Base-by-base conservation (phyloP, 2,329 filamentous ascomycete species). In the Neofusicoccum sp. region DNA sequence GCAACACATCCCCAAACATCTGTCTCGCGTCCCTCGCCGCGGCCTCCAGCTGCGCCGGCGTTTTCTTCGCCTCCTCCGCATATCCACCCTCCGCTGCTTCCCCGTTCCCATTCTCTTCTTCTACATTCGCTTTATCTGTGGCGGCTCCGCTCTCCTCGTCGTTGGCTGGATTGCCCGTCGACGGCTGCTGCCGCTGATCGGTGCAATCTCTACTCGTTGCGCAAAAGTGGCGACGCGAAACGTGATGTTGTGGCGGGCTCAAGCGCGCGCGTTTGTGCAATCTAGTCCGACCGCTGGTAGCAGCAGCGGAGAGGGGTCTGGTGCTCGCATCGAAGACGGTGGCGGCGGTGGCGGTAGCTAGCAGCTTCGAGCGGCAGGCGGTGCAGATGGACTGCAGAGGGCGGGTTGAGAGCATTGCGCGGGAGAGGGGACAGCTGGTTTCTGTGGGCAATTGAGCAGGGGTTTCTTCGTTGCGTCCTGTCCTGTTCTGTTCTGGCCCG, bases 1-100 rank as follows among this genome's bases (percentile, higher is more conserved):
- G 93, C 26, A 97, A 75, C 0, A 83, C 87, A 68, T 95, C 87
- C 63, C 91, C 88, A 72, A 91, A 96, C 7, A 85, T 81, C 64
- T 90, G 87, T 67, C 89, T 86, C 36, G 90, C 88, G 66, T 86
- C 81, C 60, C 89, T 85, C 33, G 91, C 91, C 6, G 88, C 77
- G 9, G 79, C 78, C 70, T 91, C 89, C 60, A 85, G 78, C 4
- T 83, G 78, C 51, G 45, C 48, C 24, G 38, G n/a, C 26, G 63
- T 40, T 20, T 33, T 30, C 43, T 53, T n/a, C n/a, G 14, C 30
- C 24, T 16, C 40, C 1, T 16, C n/a, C 4, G 31, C 20, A n/a
- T 41, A 3, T 6, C 6, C 28, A 6, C 26, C 58, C 12, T 41
- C 20, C 6, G 3, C 20, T 20, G 4, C 36, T 24, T 43, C 57